Evolutionary conservation across 1,284 basidiomycete species (phyloP), one percentile per base, ranked within the genome.

Genomic region (Bjerkandera adusta): DNA sequence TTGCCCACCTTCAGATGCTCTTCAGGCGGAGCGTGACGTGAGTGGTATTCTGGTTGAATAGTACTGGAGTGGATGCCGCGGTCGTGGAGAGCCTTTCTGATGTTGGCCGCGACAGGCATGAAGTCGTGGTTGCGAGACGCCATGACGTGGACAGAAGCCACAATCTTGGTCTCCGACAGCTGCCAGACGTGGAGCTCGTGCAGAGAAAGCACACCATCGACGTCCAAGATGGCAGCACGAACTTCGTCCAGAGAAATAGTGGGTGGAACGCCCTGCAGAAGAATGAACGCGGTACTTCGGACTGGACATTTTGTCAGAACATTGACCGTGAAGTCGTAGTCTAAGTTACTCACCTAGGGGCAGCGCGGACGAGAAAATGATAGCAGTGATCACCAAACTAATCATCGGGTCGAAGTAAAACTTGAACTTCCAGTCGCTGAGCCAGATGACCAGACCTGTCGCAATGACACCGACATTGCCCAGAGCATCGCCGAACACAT

Each of bases 151-250:
- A 99, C 94, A 1, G 91, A 95, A 4, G 96, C 96, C 29, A 99
- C 90, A 43, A 94, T 83, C 63, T 97, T 97, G 53, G 76, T 77
- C 66, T 92, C 89, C 13, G 85, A 86, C 26, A 95, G 73, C 63
- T 97, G 94, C 97, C 97, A 99, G 45, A 99, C 83, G 68, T 99
- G 97, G 25, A 99, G 76, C 60, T 95, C 94, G 64, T 99, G 97
- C 25, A 99, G 76, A 21, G 92, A 92, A 48, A 92, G 73, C 18
- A 99, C 96, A 36, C 97, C 96, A 2, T 86, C 77, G 13, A 97
- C 88, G 5, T 71, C 69, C 21, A 89, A 72, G 53, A 99, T 94
- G 4, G 88, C 83, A 12, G 76, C 68, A 42, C 89, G 84, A 13
- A 99, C 89, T 49, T 85, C 82, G 20, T 96, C 92, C 27, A 99